phyloP scores from a whole-genome alignment of 192 early-diverging fungal genomes.

The Funneliformis mosseae region DNA sequence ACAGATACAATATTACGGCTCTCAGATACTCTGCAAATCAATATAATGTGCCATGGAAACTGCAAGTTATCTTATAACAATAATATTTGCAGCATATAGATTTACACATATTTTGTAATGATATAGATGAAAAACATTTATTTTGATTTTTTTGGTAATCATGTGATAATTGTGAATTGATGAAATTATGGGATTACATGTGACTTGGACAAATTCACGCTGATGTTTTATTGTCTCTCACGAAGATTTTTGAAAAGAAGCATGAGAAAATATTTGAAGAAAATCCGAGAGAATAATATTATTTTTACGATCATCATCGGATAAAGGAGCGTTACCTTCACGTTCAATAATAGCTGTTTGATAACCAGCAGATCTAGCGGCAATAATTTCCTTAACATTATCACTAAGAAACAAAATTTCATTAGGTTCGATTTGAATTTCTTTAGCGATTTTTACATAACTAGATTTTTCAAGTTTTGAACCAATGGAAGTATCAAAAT shows the following conservation, averaged over 20 bases:
- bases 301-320: constrained; percentile 15
- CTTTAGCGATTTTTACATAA: constrained; percentile 75
- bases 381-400: constrained; percentile 80
- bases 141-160: background rate
- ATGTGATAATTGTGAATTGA: background rate
- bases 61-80: background rate
- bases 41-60: constrained; percentile 19
- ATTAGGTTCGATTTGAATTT: constrained; percentile 57
- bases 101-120: constrained; percentile 6
- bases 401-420: constrained; percentile 90
- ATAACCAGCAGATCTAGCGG: constrained; percentile 73
- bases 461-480: constrained; percentile 68
- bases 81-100: background rate
- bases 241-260: background rate
- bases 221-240: background rate
- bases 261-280: background rate
- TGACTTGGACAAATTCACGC: background rate
- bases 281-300: constrained; percentile 15
- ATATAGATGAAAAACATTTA: background rate
- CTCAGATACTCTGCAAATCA: background rate
- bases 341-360: constrained; percentile 70
- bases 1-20: background rate
- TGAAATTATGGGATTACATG: constrained; percentile 13
- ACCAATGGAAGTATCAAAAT: constrained; percentile 95
- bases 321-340: constrained; percentile 72